A percentile compares a stretch with the other conserved stretches of the same genome.
Conservation (phyloP, 2,329 filamentous ascomycete species). For the Trichophyton simii region DNA sequence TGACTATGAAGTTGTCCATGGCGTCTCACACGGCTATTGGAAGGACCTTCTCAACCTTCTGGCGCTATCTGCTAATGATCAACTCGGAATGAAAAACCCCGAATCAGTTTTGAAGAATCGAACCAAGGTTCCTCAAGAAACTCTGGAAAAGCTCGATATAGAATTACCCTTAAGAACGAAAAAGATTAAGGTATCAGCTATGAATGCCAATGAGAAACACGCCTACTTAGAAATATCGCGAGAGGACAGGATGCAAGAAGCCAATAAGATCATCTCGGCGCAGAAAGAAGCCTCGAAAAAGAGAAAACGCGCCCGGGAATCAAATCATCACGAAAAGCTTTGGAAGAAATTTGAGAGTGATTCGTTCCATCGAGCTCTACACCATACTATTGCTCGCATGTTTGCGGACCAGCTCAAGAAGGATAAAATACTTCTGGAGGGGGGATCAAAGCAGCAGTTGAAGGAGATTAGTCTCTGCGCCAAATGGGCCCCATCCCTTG, state of each 20-base stretch:
- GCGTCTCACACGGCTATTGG: slow-evolving; percentile 49
- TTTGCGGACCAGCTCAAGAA: slow-evolving; percentile 44
- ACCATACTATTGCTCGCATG: slow-evolving; percentile 42
- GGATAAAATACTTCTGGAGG: slow-evolving; percentile 35
- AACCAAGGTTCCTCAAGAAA: neutral
- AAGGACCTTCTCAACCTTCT: slow-evolving; percentile 50
- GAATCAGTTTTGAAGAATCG: slow-evolving; percentile 30
- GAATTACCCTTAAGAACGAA: neutral
- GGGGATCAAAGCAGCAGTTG: slow-evolving; percentile 29
- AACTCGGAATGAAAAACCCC: slow-evolving; percentile 35
- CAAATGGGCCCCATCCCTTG: slow-evolving; percentile 48
- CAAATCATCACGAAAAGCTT: slow-evolving; percentile 32
- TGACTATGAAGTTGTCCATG: slow-evolving; percentile 36
- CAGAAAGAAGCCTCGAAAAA: neutral
- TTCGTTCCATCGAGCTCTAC: slow-evolving; percentile 39
- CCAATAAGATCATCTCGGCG: slow-evolving; percentile 16
- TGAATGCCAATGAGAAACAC: neutral
- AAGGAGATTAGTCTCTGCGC: slow-evolving; percentile 43
- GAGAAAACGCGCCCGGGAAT: slow-evolving; percentile 20
- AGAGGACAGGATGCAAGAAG: neutral
- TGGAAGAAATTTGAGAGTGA: slow-evolving; percentile 33
- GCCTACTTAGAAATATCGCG: neutral
- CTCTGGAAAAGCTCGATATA: neutral
- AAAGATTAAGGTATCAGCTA: neutral
- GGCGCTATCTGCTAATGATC: slow-evolving; percentile 38